Base-by-base conservation (phyloP, 2,329 filamentous ascomycete genomes). In the Neonectria ditissima region DNA sequence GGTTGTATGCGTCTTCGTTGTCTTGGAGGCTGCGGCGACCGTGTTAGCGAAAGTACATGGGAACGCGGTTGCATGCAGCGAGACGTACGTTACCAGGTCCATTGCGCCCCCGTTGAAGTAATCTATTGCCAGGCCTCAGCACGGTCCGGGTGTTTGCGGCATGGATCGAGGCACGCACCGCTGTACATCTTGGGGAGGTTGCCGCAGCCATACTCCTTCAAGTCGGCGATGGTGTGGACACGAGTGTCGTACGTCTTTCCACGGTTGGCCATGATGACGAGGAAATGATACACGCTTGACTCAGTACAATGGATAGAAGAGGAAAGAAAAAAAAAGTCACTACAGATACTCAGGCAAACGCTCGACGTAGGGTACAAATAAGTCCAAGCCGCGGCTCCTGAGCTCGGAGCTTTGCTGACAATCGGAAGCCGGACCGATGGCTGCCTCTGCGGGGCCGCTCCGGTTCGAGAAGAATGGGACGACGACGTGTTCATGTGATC, bases 51-150 rank as follows among this genome's bases (percentile, higher is more conserved):
- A n/a, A n/a, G n/a, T n/a, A n/a, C n/a, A n/a, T n/a, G n/a, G n/a
- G 56, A 83, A 75, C 7, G 10, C 2, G 14, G 44, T 4, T 3
- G 18, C 6, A 3, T 20, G 30, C 18, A 20, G 16, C 11, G 18
- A 53, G 47, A 63, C 64, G 13, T 62, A 71, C 70, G 68, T 71
- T 9, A 71, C 58, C 18, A 72, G 76, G 65, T 86, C 84, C 76
- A 86, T 87, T 5, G 85, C 83, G 6, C 86, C 86, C 63, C 83
- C 85, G 70, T 88, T 87, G 73, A 83, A 87, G 75, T 87, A 88
- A 54, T 87, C 85, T 70, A 26, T 53, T 43, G 32, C 7, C 13
- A n/a, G 20, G 20, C 37, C 24, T 67, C 24, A 65, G 62, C 26
- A 63, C 32, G 44, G 32, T 20, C 51, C 52, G 32, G 24, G 26